Base-by-base conservation (phyloP, 768 basidiomycete genomes). In the Lentinula guzmanii region DNA sequence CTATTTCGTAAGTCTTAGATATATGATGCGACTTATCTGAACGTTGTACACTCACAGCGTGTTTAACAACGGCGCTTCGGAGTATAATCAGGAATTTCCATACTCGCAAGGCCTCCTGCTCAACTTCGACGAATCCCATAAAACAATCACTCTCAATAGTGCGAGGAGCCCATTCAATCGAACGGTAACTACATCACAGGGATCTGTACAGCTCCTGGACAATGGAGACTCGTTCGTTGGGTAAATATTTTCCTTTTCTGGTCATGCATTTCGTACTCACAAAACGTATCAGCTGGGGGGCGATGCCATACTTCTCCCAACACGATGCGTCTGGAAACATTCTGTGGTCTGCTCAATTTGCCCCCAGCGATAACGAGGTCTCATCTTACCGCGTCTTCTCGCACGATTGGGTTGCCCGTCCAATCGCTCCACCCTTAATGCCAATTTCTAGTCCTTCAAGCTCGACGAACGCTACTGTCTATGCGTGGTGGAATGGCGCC, bases 291-390 rank as follows among this genome's bases (percentile, higher is more conserved):
- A 55, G 61, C 18, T 62, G 52, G 50, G 61, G 61, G 4, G n/a
- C 42, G 4, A 41, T 57, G 28, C 61, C 61, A 16, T 51, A 18
- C 16, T 62, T 57, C 34, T 51, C 53, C 2, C 54, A 62, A 41
- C 55, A 56, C 45, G 46, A 39, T 18, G 3, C 28, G 3, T 16
- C 21, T 15, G 61, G 61, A 4, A 33, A 56, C 28, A 45, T 52
- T 5, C 11, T 50, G 8, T 52, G 61, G 52, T 31, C 52, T 28
- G 61, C 55, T 11, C 61, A 62, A 35, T 62, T 57, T 24, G 61
- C 42, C 8, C n/a, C 39, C 53, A 21, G 31, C 28, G 58, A 48
- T 6, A 35, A 39, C 6, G 43, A 39, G 39, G 42, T 45, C 15
- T 58, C 41, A 10, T 28, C 45, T 16, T 43, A 58, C 56, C 60